Base-by-base conservation (phyloP, 495 filamentous ascomycete species). In the Penicillium antarcticum region DNA sequence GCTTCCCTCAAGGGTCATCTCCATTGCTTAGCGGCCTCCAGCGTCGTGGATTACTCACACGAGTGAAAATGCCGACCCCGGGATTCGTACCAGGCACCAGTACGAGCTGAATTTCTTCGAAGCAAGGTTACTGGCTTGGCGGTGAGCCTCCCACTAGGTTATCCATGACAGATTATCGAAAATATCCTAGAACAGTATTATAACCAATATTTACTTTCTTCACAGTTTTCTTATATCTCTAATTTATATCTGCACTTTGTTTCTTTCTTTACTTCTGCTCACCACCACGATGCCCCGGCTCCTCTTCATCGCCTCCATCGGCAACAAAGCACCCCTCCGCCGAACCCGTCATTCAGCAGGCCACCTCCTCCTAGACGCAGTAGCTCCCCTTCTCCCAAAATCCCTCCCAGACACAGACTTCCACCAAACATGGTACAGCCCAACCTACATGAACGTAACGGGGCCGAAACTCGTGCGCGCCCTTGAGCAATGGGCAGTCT, bases 261-360 rank as follows among this genome's bases (percentile, higher is more conserved):
- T 23, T 23, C 2, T 23, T 5, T 23, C 21, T 23, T 5, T 23
- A 3, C 21, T 23, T 5, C 26, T 9, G 7, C 26, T 8, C 6
- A 23, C 21, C 21, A 29, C 7, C 5, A 9, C 2, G 5, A 66
- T 65, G 9, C 59, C 55, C 31, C 70, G 75, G 53, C 71, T 74
- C 38, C 67, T 86, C 51, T 79, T 88, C 62, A 78, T 91, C 53
- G 85, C 82, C 70, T 88, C 86, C 24, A 79, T 91, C 51, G 87
- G 87, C 49, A 91, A 91, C 58, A 83, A 70, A 33, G 62, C 74
- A 13, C 71, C 77, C 24, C 87, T 89, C 67, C 74, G 72, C 46
- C 71, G 79, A 42, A 92, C 87, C n/a, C 85, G 87, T 11, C 91
- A 96, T 70, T 88, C 81, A 48, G 86, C 89, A 31, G 91, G 89